Percentiles rank a stretch among this genome's conserved stretches.
Evolutionary conservation across 2,329 filamentous ascomycete genomes (phyloP).

Genomic region (Cyphellophora europaea): DNA sequence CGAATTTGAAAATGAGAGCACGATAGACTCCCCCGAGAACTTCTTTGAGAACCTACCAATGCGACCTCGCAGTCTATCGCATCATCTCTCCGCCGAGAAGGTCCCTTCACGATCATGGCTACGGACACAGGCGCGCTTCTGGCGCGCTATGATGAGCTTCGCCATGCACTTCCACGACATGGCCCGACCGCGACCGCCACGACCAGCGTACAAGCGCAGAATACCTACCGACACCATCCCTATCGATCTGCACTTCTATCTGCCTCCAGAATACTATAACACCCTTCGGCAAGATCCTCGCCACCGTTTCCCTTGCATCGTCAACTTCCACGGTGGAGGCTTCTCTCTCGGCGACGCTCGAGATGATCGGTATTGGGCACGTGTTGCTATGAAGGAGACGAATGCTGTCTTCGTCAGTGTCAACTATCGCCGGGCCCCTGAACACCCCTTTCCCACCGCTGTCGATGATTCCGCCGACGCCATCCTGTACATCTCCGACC

Average conservation of each 20-base stretch:
- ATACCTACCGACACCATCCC: conserved; percentile 43
- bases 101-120: conserved; percentile 46
- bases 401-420: conserved; percentile 52
- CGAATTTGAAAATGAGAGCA: conserved; percentile 5
- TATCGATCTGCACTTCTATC: conserved; percentile 53
- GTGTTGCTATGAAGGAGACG: conserved; percentile 44
- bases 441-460: conserved; percentile 52
- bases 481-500: conserved; percentile 46
- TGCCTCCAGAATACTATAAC: conserved; percentile 34
- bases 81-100: conserved; percentile 14
- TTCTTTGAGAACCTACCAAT: background rate
- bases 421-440: conserved; percentile 52
- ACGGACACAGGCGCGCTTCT: conserved; percentile 53
- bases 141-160: conserved; percentile 58
- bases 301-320: conserved; percentile 45
- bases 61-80: conserved; percentile 15
- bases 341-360: conserved; percentile 51
- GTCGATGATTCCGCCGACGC: conserved; percentile 57
- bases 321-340: conserved; percentile 57
- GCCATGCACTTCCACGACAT: conserved; percentile 61
- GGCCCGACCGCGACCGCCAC: conserved; percentile 50
- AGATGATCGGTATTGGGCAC: conserved; percentile 53
- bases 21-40: conserved; percentile 8
- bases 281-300: conserved; percentile 23
- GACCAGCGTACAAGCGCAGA: conserved; percentile 49